Percentiles rank a stretch among this genome's conserved stretches.
These are phyloP conservation scores for Ceratobasidium sp. DNA, from an alignment of 1,284 basidiomycete species.

Conservation along the genomic window DNA sequence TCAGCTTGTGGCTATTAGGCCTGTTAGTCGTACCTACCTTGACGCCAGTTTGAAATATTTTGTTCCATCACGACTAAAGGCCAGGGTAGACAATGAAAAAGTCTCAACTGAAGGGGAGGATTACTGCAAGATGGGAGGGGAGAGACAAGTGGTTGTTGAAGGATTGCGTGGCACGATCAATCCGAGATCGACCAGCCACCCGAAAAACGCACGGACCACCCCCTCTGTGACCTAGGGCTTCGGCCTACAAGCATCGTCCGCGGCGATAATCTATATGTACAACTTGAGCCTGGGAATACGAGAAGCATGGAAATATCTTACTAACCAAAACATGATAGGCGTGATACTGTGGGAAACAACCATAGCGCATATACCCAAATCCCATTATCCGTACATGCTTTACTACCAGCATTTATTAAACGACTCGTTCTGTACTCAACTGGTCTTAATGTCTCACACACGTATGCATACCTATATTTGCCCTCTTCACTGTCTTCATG, in stretches of 20 bases:
- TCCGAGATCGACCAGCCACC: background rate
- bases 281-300: too few relatives aligned
- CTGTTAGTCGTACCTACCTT: background rate
- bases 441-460: slow-evolving; percentile 31
- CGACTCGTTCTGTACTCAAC: slow-evolving; percentile 32
- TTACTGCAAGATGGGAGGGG: background rate
- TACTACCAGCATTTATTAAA: slow-evolving; percentile 16
- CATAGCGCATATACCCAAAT: slow-evolving; percentile 6
- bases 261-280: too few relatives aligned
- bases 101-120: too few relatives aligned
- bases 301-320: slow-evolving; percentile 3
- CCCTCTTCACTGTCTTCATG: slow-evolving; percentile 10
- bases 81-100: too few relatives aligned
- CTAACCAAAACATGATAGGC: slow-evolving; percentile 16
- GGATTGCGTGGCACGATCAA: too few relatives aligned
- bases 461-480: slow-evolving; percentile 21
- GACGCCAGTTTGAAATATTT: background rate
- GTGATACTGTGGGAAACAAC: background rate
- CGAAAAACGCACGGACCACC: background rate
- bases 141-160: background rate
- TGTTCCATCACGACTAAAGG: background rate
- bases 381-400: background rate
- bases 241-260: too few relatives aligned
- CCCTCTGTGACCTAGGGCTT: too few relatives aligned
- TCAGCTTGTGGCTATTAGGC: background rate